phyloP scores from a whole-genome alignment of 768 basidiomycete species.

The Crucibulum laeve region DNA sequence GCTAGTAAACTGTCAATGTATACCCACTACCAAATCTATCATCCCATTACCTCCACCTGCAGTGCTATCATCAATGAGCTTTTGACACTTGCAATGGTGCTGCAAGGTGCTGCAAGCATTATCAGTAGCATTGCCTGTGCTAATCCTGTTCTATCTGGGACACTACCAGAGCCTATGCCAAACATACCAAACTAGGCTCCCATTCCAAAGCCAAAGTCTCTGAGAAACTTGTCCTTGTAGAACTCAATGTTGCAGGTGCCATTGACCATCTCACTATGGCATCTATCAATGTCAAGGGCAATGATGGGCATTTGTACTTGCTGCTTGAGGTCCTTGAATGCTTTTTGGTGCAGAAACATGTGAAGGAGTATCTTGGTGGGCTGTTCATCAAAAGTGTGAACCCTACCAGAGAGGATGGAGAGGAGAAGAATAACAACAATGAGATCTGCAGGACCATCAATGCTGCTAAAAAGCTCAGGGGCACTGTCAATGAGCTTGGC shows the following conservation, averaged over 20 bases:
- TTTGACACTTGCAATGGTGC: conserved; percentile 53
- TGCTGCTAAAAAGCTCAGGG: conserved; percentile 62
- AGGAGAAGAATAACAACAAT: conserved; percentile 27
- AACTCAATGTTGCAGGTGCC: conserved; percentile 52
- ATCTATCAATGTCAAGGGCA: conserved; percentile 6
- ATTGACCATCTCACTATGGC: conserved; percentile 26
- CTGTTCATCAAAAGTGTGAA: conserved; percentile 47
- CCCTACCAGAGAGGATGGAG: conserved; percentile 17
- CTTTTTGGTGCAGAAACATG: conserved; percentile 43
- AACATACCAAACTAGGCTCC: not conserved
- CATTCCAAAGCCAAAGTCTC: conserved; percentile 23
- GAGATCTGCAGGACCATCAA: conserved; percentile 48
- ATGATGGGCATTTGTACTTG: conserved; percentile 17
- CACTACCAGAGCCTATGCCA: conserved; percentile 10
- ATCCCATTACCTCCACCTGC: conserved; percentile 39
- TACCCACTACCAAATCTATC: conserved; percentile 52
- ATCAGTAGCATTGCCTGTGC: conserved; percentile 30
- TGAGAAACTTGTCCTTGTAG: conserved; percentile 53
- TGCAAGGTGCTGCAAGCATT: conserved; percentile 25
- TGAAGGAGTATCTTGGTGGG: conserved; percentile 45
- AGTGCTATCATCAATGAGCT: conserved; percentile 41
- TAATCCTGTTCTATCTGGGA: conserved; percentile 40
- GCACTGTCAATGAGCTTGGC: conserved; percentile 48
- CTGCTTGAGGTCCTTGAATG: conserved; percentile 50
- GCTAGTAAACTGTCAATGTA: conserved; percentile 21